Conservation (phyloP, 192 early-diverging fungal genomes). For the Backusella psychrophila region DNA sequence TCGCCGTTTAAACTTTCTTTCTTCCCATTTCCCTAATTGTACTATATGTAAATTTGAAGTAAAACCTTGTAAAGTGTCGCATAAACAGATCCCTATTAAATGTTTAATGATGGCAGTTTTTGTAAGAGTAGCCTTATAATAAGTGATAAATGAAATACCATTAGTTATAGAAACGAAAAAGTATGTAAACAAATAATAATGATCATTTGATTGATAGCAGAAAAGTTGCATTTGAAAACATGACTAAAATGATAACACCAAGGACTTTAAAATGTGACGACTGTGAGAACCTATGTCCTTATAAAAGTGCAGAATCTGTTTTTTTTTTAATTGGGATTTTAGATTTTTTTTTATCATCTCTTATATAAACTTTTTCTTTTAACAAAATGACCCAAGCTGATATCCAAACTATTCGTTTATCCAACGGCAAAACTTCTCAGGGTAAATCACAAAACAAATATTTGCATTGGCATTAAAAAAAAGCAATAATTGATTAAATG, state of each 20-base stretch:
- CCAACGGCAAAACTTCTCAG: conserved; percentile 29
- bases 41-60: background rate
- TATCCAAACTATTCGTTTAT: conserved; percentile 32
- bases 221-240: conserved; percentile 1
- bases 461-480: background rate
- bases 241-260: conserved; percentile 10
- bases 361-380: background rate
- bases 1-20: background rate
- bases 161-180: background rate
- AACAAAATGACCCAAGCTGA: conserved; percentile 29
- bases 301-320: background rate
- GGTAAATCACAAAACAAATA: conserved; percentile 11
- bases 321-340: background rate
- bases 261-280: conserved; percentile 14
- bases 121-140: background rate
- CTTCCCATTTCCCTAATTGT: background rate
- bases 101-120: background rate
- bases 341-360: conserved; percentile 8
- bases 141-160: background rate
- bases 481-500: background rate
- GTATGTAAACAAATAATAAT: background rate
- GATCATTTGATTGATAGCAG: background rate
- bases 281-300: conserved; percentile 6
- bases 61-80: background rate
- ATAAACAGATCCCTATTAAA: background rate